Conservation (phyloP, 139 green algal species). For the Chlamydomonas sp. region DNA sequence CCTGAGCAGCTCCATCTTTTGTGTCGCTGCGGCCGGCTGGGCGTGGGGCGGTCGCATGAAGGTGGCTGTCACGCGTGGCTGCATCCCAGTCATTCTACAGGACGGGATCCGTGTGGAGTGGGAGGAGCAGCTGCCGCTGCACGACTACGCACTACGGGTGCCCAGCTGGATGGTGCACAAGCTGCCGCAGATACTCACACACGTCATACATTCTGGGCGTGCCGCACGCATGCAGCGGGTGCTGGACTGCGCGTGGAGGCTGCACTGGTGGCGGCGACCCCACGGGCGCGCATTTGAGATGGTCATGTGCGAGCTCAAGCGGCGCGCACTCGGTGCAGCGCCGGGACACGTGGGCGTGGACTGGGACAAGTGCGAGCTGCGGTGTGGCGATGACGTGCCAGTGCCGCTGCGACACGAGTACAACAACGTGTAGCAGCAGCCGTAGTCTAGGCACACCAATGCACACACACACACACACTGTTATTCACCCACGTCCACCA, state of each 20-base stretch:
- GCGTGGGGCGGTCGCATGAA: slow-evolving; percentile 14
- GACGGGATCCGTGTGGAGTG: slow-evolving; percentile 14
- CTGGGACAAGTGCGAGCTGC: background rate
- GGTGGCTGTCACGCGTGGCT: slow-evolving; percentile 8
- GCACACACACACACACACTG: too few species aligned
- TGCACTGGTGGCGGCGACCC: slow-evolving; percentile 10
- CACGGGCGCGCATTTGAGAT: slow-evolving; percentile 14
- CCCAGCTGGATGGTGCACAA: slow-evolving; percentile 14
- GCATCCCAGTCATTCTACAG: slow-evolving; percentile 14
- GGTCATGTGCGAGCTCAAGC: slow-evolving; percentile 15
- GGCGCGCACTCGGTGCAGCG: background rate
- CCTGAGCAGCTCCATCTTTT: slow-evolving; percentile 10
- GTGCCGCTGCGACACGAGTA: too few species aligned
- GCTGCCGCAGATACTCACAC: background rate
- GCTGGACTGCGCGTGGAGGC: slow-evolving; percentile 11
- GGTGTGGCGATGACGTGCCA: slow-evolving; percentile 2
- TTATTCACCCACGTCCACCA: too few species aligned
- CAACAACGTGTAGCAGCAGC: too few species aligned
- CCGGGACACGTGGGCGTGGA: background rate
- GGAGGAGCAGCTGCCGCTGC: slow-evolving; percentile 14
- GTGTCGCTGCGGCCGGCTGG: slow-evolving; percentile 13
- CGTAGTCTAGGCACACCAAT: too few species aligned
- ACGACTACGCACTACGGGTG: slow-evolving; percentile 7
- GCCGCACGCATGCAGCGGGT: background rate
- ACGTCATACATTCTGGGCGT: background rate